phyloP scores from a whole-genome alignment of 2,329 filamentous ascomycete species.

The Fonsecaea erecta region DNA sequence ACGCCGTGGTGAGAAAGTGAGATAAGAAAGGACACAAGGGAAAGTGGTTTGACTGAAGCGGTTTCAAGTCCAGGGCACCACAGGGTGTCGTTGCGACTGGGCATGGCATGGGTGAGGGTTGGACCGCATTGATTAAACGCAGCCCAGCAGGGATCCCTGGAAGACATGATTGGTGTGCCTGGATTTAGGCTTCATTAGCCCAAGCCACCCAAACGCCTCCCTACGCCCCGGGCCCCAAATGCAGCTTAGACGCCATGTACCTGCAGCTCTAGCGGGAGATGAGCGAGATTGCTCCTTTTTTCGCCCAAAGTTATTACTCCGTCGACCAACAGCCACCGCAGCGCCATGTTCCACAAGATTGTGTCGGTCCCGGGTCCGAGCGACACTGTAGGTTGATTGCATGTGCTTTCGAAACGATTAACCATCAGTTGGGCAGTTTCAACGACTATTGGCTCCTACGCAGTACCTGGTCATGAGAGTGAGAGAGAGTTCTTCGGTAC shows the following conservation, averaged over 20 bases:
- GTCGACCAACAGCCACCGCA: not conserved
- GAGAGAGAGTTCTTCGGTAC: not conserved
- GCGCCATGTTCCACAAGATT: not conserved
- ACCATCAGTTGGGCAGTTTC: not conserved
- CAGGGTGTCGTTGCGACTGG: constrained; percentile 5
- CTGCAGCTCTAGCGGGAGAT: constrained; percentile 25
- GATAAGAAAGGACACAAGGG: constrained; percentile 11
- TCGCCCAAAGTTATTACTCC: not conserved
- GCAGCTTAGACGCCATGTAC: constrained; percentile 24
- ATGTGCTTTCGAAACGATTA: not conserved
- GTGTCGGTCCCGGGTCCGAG: not conserved
- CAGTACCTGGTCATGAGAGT: not conserved
- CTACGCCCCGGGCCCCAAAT: constrained; percentile 12
- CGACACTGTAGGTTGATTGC: not conserved
- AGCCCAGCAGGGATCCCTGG: not conserved
- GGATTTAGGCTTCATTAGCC: constrained; percentile 20
- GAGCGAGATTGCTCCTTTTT: constrained; percentile 28
- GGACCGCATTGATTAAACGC: not conserved
- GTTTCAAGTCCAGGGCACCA: constrained; percentile 3
- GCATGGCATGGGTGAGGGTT: constrained; percentile 1
- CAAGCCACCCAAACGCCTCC: constrained; percentile 18
- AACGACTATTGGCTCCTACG: not conserved
- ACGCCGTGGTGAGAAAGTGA: constrained; percentile 22
- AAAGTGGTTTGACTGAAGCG: constrained; percentile 19
- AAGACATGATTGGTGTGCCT: constrained; percentile 36